These are phyloP conservation scores for Globisporangium splendens DNA, from an alignment of 352 stramenopile species.

Conservation along the genomic window DNA sequence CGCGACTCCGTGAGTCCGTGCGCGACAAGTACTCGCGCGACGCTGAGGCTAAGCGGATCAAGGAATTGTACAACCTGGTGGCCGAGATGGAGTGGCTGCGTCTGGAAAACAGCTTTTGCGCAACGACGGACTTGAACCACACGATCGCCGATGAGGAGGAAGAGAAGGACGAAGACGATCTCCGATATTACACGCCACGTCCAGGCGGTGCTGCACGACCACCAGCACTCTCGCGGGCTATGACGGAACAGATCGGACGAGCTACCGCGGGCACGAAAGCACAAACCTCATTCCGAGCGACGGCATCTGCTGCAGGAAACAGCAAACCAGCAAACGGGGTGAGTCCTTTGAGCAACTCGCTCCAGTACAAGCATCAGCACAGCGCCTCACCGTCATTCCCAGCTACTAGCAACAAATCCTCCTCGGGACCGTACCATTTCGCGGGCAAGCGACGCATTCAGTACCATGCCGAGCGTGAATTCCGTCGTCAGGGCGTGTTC, in stretches of 20 bases:
- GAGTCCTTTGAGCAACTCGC: conserved; percentile 1
- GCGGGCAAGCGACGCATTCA: conserved; percentile 59
- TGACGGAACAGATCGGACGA: conserved; percentile 27
- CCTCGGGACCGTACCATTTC: conserved; percentile 22
- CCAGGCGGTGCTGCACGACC: conserved; percentile 24
- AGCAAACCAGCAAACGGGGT: not conserved
- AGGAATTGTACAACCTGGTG: conserved; percentile 75
- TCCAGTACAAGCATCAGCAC: conserved; percentile 39
- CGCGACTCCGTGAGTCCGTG: conserved; percentile 60
- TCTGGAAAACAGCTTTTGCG: conserved; percentile 83
- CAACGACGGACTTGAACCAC: conserved; percentile 71
- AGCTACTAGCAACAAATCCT: not conserved
- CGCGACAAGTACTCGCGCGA: conserved; percentile 60
- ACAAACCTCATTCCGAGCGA: too few species aligned
- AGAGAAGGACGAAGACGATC: conserved; percentile 52
- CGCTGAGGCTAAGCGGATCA: conserved; percentile 75
- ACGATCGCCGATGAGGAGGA: conserved; percentile 42
- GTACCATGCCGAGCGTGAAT: conserved; percentile 65
- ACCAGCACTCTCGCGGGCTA: conserved; percentile 19
- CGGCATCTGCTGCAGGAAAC: not conserved
- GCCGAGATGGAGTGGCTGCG: conserved; percentile 81
- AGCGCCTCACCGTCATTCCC: conserved; percentile 26
- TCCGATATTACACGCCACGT: conserved; percentile 62
- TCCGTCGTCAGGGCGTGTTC: conserved; percentile 52
- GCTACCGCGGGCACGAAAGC: too few species aligned